Conservation (phyloP, 1,139 yeast species). For the Suhomyces maxii region DNA sequence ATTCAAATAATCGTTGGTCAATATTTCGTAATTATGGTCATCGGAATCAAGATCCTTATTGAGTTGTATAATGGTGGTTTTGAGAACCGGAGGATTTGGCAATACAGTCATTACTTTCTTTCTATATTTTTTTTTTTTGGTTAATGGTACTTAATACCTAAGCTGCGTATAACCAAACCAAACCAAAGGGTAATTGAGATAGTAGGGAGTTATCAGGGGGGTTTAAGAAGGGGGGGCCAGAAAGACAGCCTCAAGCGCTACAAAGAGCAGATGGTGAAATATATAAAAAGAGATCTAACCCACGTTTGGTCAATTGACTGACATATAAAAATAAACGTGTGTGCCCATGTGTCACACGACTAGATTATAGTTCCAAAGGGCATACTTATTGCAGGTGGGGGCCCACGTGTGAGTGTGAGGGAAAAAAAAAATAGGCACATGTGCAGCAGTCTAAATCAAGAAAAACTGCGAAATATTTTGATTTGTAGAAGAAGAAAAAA, state of each 20-base stretch:
- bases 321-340: slow-evolving; percentile 3
- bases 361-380: background rate
- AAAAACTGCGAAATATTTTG: too few relatives aligned
- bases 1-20: slow-evolving; percentile 37
- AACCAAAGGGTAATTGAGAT: background rate
- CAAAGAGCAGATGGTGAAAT: background rate
- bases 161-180: too few relatives aligned
- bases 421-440: background rate
- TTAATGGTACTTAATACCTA: too few relatives aligned
- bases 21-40: slow-evolving; percentile 43
- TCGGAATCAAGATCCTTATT: slow-evolving; percentile 48
- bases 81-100: slow-evolving; percentile 62
- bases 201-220: background rate
- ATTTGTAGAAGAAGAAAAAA: too few relatives aligned
- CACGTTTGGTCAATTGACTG: slow-evolving; percentile 6
- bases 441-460: background rate
- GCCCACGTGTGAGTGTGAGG: background rate
- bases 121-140: too few relatives aligned
- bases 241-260: background rate
- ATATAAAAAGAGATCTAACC: background rate
- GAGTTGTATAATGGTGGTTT: slow-evolving; percentile 62
- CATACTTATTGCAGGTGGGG: background rate
- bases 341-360: slow-evolving; percentile 7
- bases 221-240: too few relatives aligned
- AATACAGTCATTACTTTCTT: slow-evolving; percentile 17